Evolutionary conservation across 192 early-diverging fungal genomes (phyloP).

Genomic region (Gryganskiella cystojenkinii): DNA sequence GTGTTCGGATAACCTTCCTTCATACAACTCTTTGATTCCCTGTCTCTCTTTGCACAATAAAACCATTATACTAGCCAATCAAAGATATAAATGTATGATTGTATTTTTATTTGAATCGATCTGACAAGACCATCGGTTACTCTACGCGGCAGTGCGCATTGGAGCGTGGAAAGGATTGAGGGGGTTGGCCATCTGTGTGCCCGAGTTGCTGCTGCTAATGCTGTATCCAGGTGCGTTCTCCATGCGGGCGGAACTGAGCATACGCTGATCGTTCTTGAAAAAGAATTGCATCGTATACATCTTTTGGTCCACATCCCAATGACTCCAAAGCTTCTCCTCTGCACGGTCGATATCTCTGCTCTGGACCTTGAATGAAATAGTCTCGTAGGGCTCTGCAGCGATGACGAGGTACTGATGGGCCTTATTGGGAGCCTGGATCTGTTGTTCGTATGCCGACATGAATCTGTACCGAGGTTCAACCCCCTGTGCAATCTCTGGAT

Average conservation of each 20-base stretch:
- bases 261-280: slow-evolving; percentile 73
- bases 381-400: slow-evolving; percentile 97
- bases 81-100: no score
- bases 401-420: slow-evolving; percentile 93
- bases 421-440: slow-evolving; percentile 86
- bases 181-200: slow-evolving; percentile 49
- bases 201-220: no score
- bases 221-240: slow-evolving; percentile 46
- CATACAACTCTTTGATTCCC: no score
- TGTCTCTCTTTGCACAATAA: no score
- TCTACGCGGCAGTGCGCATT: slow-evolving; percentile 45
- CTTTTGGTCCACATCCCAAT: slow-evolving; percentile 93
- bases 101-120: no score
- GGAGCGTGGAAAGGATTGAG: slow-evolving; percentile 51
- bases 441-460: slow-evolving; percentile 98
- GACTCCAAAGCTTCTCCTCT: slow-evolving; percentile 90
- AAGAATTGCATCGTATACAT: slow-evolving; percentile 94
- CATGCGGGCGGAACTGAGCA: slow-evolving; percentile 46
- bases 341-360: slow-evolving; percentile 90
- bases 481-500: slow-evolving; percentile 89
- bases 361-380: slow-evolving; percentile 93
- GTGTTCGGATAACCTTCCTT: no score
- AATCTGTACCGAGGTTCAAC: slow-evolving; percentile 92
- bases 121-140: no score
- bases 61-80: no score